Evolutionary conservation across 2,329 filamentous ascomycete genomes (phyloP), one percentile per base, ranked within the genome.

Genomic region (Ascocoryne sarcoides): DNA sequence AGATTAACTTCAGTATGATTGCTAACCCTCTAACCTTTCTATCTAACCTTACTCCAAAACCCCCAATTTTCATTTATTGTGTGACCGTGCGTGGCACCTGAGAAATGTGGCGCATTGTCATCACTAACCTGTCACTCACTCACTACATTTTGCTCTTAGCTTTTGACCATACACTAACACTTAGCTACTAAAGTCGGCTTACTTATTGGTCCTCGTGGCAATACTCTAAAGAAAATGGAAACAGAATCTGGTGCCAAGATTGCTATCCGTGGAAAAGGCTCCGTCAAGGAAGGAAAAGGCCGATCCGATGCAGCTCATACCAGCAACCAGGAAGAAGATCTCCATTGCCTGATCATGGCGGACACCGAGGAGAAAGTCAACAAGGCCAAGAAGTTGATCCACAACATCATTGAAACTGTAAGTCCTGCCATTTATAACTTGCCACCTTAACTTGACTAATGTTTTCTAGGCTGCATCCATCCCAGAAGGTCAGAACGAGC

Each of bases 1-100:
- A 98, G 69, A 96, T 98, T 82, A 98, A 98, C 83, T 98, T 98
- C 87, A 98, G 92, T 98, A 95, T 90, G 90, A 90, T 92, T 89
- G 82, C 89, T 95, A 95, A 95, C 87, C 88, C 87, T 88, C 79
- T 81, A 82, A 84, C 79, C 71, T 66, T 74, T 76, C 79, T n/a
- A n/a, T n/a, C n/a, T 84, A 82, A 84, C 66, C 61, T 59, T 57
- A 30, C 53, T 59, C 49, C 44, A 35, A 48, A 47, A 14, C 61
- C 60, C 46, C 69, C 66, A 70, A 68, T 54, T 64, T 67, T 62
- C 57, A 52, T 62, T n/a, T 58, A 54, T 46, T 58, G 56, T 62
- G 60, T 64, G 59, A 62, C 60, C 44, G 40, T 57, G 54, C 49
- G 54, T 45, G 39, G 54, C 54, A 55, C 57, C 53, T 46, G 45